phyloP scores from a whole-genome alignment of 2,329 filamentous ascomycete species.

The Pseudogymnoascus sp. region DNA sequence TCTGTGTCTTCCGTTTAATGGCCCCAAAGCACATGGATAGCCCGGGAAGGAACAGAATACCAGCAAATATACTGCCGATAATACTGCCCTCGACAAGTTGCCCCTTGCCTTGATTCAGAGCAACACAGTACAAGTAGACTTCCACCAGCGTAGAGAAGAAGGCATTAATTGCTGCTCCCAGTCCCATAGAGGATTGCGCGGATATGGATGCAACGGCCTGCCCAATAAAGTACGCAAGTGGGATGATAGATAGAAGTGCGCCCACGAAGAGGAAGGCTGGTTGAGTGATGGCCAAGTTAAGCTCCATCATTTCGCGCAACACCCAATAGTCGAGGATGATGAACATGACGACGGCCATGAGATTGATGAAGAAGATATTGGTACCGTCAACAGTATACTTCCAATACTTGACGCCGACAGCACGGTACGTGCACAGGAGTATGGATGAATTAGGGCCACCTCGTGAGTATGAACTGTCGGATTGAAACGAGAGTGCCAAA shows the following conservation, averaged over 20 bases:
- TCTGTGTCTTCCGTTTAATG: constrained; percentile 93
- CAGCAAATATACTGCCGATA: constrained; percentile 94
- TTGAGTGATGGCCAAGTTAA: constrained; percentile 68
- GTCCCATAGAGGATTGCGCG: constrained; percentile 95
- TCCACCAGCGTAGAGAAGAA: constrained; percentile 98
- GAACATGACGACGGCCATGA: constrained; percentile 88
- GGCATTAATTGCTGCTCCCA: constrained; percentile 93
- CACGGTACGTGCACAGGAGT: constrained; percentile 91
- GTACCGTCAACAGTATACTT: constrained; percentile 98
- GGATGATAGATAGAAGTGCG: constrained; percentile 85
- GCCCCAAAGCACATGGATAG: constrained; percentile 98
- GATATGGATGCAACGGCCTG: constrained; percentile 98
- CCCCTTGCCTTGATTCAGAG: constrained; percentile 83
- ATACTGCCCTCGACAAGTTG: constrained; percentile 93
- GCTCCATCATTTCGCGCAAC: constrained; percentile 56
- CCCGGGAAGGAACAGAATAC: constrained; percentile 87
- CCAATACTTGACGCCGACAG: constrained; percentile 92
- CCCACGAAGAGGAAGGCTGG: constrained; percentile 80
- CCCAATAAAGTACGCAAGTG: constrained; percentile 94
- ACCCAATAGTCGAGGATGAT: constrained; percentile 90
- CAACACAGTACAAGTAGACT: constrained; percentile 94
- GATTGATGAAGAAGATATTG: constrained; percentile 97
- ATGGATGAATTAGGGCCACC: constrained; percentile 71
- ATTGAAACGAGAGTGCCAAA: constrained; percentile 85
- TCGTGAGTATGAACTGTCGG: constrained; percentile 68